Evolutionary conservation across 2,329 filamentous ascomycete genomes (phyloP), one percentile per base, ranked within the genome.

Genomic region (Fusarium coffeatum): DNA sequence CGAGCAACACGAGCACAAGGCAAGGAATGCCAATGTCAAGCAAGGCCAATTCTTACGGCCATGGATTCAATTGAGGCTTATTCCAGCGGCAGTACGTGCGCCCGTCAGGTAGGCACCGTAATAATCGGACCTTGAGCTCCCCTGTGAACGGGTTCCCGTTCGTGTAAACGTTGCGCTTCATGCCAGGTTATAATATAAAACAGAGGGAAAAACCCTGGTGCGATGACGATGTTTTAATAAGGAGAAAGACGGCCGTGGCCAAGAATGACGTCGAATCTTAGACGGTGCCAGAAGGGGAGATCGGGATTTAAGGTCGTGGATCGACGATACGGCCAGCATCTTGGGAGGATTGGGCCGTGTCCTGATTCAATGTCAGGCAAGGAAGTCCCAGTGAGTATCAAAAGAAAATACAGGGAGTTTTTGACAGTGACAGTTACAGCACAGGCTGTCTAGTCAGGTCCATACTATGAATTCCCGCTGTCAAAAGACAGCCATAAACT

Each of bases 261-360:
- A 68, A 61, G 43, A 67, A 74, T 76, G 74, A 75, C 74, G 74
- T 76, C 64, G 68, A 53, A 59, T 59, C 53, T 54, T 59, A 62
- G 62, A 64, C 63, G 66, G 61, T 66, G 62, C 59, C 43, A 55
- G 42, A 56, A 48, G 57, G 59, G 55, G 62, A 54, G 69, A 76
- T 76, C 74, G 73, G 70, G 51, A 62, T 51, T 65, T 74, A 74
- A 64, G 63, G 69, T 61, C 65, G 58, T 55, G 55, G 75, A 76
- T 76, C 74, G 75, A 74, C 56, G 62, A 75, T 72, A 66, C 47
- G 51, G 49, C 48, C 34, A 41, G 49, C 47, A 63, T 43, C 37
- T 40, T 23, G 20, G 27, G 34, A 25, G 34, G n/a, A 27, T 48
- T 42, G 66, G 65, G 60, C 48, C 56, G 59, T 58, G 49, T 48